Percentiles rank a stretch among this genome's conserved stretches.
phyloP scores from a whole-genome alignment of 2,329 filamentous ascomycete species.

The Sporothrix dimorphospora region DNA sequence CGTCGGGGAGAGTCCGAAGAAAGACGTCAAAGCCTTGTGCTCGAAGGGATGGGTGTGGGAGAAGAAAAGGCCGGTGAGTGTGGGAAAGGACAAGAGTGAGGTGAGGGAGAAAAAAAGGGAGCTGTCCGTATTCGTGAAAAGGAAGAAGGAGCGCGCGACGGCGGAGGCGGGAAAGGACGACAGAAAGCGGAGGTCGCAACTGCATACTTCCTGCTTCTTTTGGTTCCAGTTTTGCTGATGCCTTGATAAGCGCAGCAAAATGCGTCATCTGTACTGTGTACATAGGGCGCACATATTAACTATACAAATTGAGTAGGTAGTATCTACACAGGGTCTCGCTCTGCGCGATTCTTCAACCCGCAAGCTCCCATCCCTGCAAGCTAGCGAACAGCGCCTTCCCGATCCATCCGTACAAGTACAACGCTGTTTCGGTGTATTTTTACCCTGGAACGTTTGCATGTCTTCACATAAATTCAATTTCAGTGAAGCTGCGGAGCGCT shows the following conservation, averaged over 20 bases:
- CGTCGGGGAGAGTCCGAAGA: not conserved
- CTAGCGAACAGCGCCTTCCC: conserved; percentile 27
- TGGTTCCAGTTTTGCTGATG: conserved; percentile 27
- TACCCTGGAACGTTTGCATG: not conserved
- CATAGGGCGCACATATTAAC: not conserved
- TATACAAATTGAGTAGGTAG: not conserved
- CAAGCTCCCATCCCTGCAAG: conserved; percentile 6
- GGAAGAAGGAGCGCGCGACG: conserved; percentile 19
- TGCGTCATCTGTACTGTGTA: conserved; percentile 27
- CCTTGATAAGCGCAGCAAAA: conserved; percentile 14
- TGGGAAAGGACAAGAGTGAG: not conserved
- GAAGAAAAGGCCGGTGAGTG: not conserved
- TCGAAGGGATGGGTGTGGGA: not conserved
- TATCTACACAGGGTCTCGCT: not conserved
- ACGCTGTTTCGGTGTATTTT: not conserved
- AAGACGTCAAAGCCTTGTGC: not conserved
- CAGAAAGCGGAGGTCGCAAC: conserved; percentile 11
- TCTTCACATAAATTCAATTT: not conserved
- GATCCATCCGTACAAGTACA: conserved; percentile 26
- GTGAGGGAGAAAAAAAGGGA: not conserved
- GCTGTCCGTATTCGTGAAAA: not conserved
- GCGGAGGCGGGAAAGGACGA: conserved; percentile 16
- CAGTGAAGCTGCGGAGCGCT: not conserved
- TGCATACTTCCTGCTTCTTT: conserved; percentile 14
- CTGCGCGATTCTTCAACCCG: conserved; percentile 8